Base-by-base conservation (phyloP, 2,329 filamentous ascomycete species). In the Karstenula rhodostoma region DNA sequence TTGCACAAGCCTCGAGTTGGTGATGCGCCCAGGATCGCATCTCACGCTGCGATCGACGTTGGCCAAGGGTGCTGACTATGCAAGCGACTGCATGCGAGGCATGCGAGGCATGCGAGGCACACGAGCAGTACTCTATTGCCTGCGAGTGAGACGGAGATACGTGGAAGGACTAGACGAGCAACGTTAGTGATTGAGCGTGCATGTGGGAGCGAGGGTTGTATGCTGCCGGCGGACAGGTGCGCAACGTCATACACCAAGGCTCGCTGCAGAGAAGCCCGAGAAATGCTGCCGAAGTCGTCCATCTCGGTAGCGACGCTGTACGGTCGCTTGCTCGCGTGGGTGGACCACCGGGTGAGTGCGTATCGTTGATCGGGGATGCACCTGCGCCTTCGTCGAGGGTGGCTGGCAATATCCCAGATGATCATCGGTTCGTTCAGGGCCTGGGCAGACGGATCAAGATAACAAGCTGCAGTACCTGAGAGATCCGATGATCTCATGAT, bases 231-330 rank as follows among this genome's bases (percentile, higher is more conserved):
- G 10, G 19, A 22, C 29, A 50, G 22, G 27, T 22, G 29, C 29
- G 19, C 29, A 29, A 47, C 44, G 44, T 29, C 44, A 47, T 47
- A 29, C 44, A 29, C 17, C n/a, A 32, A 25, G 22, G n/a, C n/a
- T 50, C 6, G 27, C 27, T 35, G 25, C 22, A 27, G 25, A 42
- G 12, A 27, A 43, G 35, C 25, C 35, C 50, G 15, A 29, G 13
- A 27, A 15, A 10, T 27, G 12, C 50, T 25, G 33, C 48, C 23
- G 44, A 35, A 19, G 47, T 15, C 17, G 47, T 50, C 47, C 3
- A 50, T 50, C 47, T 54, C 29, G 51, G 27, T 54, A 54, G 51
- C 51, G 51, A 44, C 25, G 27, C 10, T 54, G 27, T 46, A 46
- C 40, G 10, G 25, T 29, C 17, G 32, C 27, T 33, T 49, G 27